phyloP scores from a whole-genome alignment of 768 basidiomycete species.

The Termitomyces sp. region DNA sequence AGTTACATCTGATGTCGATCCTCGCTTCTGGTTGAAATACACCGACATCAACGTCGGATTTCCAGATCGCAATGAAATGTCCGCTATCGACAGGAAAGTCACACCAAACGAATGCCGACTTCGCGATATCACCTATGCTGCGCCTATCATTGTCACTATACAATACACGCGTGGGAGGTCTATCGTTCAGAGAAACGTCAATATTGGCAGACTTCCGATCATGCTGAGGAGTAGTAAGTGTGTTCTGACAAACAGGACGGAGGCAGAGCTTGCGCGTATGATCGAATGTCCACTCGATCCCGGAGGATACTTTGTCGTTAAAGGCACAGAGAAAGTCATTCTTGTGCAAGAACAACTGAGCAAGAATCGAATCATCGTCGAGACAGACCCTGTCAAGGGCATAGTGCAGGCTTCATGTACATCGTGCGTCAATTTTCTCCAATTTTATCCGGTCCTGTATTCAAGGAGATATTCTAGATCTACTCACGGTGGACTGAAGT shows the following conservation, averaged over 20 bases:
- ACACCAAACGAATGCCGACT: conserved; percentile 97
- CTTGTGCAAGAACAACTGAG: conserved; percentile 97
- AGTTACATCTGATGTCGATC: conserved; percentile 95
- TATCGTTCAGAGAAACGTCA: conserved; percentile 82
- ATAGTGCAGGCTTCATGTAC: conserved; percentile 94
- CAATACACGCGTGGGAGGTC: conserved; percentile 92
- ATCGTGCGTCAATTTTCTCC: conserved; percentile 53
- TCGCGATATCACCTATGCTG: conserved; percentile 91
- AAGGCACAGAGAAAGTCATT: conserved; percentile 99
- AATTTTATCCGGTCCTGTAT: neutral
- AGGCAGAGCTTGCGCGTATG: conserved; percentile 88
- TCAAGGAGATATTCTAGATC: conserved; percentile 38
- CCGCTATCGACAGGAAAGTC: conserved; percentile 72
- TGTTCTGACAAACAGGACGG: conserved; percentile 71
- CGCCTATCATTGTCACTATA: conserved; percentile 89
- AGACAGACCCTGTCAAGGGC: conserved; percentile 86
- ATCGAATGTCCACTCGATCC: conserved; percentile 97
- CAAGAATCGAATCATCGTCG: conserved; percentile 99
- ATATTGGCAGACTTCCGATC: conserved; percentile 89
- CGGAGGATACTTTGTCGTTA: conserved; percentile 99
- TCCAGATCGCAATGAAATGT: conserved; percentile 83
- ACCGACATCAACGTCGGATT: conserved; percentile 91
- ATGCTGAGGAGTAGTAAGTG: conserved; percentile 98
- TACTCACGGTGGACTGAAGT: conserved; percentile 82
- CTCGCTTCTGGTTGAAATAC: conserved; percentile 94